Percentiles rank a stretch among this genome's conserved stretches.
Evolutionary conservation across 805 yeast species (phyloP).

Genomic region (Candida multigemmis): DNA sequence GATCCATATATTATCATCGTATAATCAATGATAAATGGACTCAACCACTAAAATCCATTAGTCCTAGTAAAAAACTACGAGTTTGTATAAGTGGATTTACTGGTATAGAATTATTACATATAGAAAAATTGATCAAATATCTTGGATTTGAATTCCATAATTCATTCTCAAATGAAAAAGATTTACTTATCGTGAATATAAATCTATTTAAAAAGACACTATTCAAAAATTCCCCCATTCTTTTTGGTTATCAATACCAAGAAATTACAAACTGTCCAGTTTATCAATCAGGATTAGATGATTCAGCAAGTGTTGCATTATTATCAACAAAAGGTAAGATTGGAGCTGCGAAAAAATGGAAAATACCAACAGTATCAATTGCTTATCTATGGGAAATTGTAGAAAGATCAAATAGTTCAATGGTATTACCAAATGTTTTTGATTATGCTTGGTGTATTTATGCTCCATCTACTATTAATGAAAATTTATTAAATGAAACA

Average conservation of each 20-base stretch:
- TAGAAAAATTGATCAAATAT: conserved; percentile 49
- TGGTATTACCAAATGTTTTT: background rate
- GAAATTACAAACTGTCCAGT: conserved; percentile 27
- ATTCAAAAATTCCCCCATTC: conserved; percentile 28
- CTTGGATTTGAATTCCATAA: conserved; percentile 45
- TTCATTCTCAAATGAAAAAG: conserved; percentile 40
- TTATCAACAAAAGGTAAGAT: conserved; percentile 45
- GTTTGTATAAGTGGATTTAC: conserved; percentile 65
- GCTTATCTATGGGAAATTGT: conserved; percentile 47
- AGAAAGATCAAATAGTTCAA: conserved; percentile 18
- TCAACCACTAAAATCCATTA: conserved; percentile 30
- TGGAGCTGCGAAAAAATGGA: conserved; percentile 48
- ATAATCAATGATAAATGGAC: conserved; percentile 57
- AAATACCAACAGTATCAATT: conserved; percentile 48
- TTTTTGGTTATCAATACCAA: conserved; percentile 26
- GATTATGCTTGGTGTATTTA: background rate
- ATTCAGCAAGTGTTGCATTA: conserved; percentile 20
- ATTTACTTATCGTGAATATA: conserved; percentile 48
- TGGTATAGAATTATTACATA: conserved; percentile 68
- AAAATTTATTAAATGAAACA: no score
- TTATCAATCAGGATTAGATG: conserved; percentile 19
- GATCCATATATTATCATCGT: conserved; percentile 52
- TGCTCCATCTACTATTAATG: no score
- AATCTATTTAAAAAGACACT: conserved; percentile 33
- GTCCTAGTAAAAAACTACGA: conserved; percentile 12